phyloP scores from a whole-genome alignment of 78 protist species.

The Chrysochromulina tobinii region DNA sequence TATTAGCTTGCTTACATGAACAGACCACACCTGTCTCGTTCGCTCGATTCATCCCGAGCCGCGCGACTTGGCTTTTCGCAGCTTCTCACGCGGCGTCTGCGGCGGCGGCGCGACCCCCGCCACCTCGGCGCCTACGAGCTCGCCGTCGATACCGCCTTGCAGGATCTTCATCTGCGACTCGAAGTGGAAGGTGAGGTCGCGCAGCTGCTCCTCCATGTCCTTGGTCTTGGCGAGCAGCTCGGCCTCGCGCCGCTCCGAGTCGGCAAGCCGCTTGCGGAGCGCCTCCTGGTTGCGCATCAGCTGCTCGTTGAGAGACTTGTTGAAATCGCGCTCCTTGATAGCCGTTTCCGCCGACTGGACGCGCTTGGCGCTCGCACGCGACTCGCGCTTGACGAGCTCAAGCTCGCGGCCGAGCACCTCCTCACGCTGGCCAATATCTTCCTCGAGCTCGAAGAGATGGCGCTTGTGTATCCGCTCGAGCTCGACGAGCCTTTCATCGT shows the following conservation, averaged over 20 bases:
- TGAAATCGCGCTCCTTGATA: not conserved
- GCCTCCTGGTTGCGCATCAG: not conserved
- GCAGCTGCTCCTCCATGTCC: slow-evolving; percentile 22
- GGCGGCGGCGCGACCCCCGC: not conserved
- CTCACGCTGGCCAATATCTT: not conserved
- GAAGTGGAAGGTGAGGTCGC: slow-evolving; percentile 8
- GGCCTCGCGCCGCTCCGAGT: not conserved
- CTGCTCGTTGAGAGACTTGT: not conserved
- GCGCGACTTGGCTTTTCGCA: not conserved
- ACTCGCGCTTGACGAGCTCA: not conserved
- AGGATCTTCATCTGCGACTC: slow-evolving; percentile 21
- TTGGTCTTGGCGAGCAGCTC: not conserved
- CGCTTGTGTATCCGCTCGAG: not conserved
- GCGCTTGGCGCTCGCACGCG: not conserved
- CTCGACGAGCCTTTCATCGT: not conserved
- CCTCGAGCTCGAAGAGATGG: not conserved
- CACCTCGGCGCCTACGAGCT: not conserved
- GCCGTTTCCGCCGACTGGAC: not conserved
- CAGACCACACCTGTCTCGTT: no score
- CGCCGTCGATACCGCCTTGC: not conserved
- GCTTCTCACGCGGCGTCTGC: not conserved
- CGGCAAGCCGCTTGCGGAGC: not conserved
- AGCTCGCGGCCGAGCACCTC: not conserved
- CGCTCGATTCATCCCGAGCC: not conserved
- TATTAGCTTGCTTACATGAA: no score